Evolutionary conservation across 805 yeast species (phyloP), one percentile per base, ranked within the genome.

Genomic region (Sugiyamaella americana): DNA sequence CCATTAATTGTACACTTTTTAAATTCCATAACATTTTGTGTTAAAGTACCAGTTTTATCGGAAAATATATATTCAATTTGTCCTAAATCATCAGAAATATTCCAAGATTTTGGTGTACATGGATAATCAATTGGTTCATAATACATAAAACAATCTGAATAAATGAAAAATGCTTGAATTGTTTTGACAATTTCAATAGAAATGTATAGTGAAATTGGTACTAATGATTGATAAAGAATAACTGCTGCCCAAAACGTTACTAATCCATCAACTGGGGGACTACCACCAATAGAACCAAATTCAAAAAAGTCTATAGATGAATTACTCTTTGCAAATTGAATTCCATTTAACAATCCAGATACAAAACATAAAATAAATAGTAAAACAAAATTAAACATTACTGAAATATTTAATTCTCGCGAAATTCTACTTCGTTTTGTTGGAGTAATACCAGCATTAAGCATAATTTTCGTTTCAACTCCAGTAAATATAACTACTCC

Each of bases 21-120:
- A 67, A 84, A 85, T 60, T 84, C 91, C 94, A 84, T 84, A 23
- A 84, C 79, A 58, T 84, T 84, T 63, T 85, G 93, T 3, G 94
- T 84, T 57, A 84, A 69, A 0, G 94, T 84, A 37, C 94, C 94
- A 0, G 94, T 84, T 64, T 84, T 84, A 67, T 84, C 94, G 57
- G 87, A 80, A 64, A 84, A 84, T 29, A 84, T 74, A 59, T 84
- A 84, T 64, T 84, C 94, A 53, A 84, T 80, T 62, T 85, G 94
- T 17, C 94, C 94, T 56, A 84, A 69, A 60, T 84, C 94, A 64
- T 84, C 94, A 4, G 91, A 83, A 42, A 84, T 84, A 58, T 80
- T 81, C 94, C 94, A 84, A 0, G 89, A 75, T 57, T 84, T 84
- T 2, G 94, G 91, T 0, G 82, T 76, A 64, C 94, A 85, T 0